Evolutionary conservation across 2,329 filamentous ascomycete genomes (phyloP), one percentile per base, ranked within the genome.

Genomic region (Plectosphaerella plurivora): DNA sequence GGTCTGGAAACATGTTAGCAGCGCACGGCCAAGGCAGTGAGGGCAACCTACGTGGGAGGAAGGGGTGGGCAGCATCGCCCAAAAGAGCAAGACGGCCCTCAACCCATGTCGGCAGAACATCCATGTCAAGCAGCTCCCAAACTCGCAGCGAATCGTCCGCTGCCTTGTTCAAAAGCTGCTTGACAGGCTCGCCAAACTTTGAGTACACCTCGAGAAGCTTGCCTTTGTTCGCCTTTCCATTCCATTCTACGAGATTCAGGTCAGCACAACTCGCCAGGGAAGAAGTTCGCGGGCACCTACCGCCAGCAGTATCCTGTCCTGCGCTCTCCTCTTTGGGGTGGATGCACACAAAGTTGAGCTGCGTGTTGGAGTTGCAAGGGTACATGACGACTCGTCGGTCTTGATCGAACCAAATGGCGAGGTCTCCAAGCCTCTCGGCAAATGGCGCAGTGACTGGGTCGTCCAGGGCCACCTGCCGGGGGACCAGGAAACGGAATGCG

Each of bases 11-110:
- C 1, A 11, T 45, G 25, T 57, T 3, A 51, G 50, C 18, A 33
- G 18, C 12, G 22, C 28, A 33, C 8, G 28, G 8, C 28, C 2
- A 33, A 33, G 11, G 3, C 8, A 33, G 3, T 10, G 4, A 10
- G 3, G 28, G 11, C 7, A 33, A 64, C 73, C 64, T 63, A 77
- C 75, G 78, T 14, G 84, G 86, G 0, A 84, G 68, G 59, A 88
- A 87, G 0, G 86, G 84, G 62, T 89, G 86, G 0, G 83, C 86
- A 0, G 86, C 83, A 61, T 89, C 86, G 0, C 86, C 86, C 0
- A 89, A 64, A 0, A 88, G 64, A 1, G 75, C 82, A 16, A 87
- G 62, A 5, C 71, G 74, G 1, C 67, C 78, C 3, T 78, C 74
- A 0, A 73, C 69, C 78, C 83, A 89, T 0, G 67, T 72, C 0